Conservation (phyloP, 345 rosid species). For the Eucalyptus coolabah region DNA sequence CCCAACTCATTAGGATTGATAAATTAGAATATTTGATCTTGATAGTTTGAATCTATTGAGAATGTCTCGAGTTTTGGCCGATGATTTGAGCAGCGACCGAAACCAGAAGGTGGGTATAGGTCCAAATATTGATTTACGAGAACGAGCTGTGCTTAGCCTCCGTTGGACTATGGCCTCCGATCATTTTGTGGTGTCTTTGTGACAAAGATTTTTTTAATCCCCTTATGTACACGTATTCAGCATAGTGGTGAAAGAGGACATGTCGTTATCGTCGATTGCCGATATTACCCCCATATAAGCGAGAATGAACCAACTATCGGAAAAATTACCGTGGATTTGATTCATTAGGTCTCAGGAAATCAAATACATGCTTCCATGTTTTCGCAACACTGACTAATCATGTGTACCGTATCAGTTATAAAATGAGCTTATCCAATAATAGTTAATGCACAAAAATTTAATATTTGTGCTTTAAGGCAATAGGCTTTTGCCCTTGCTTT, state of each 20-base stretch:
- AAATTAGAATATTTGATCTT: neutral
- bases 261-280: neutral
- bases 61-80: neutral
- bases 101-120: too few species aligned
- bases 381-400: neutral
- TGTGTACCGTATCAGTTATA: too few species aligned
- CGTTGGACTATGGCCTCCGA: neutral
- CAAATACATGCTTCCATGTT: neutral
- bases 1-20: too few species aligned
- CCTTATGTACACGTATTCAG: neutral
- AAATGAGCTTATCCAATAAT: neutral
- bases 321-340: too few species aligned
- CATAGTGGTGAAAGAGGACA: neutral
- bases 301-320: neutral
- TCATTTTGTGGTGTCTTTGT: neutral
- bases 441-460: fast-evolving
- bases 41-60: neutral
- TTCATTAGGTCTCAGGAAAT: neutral
- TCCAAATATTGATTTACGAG: neutral
- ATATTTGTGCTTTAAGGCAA: neutral
- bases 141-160: neutral
- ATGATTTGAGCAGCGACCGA: too few species aligned
- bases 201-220: neutral
- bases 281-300: neutral
- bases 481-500: neutral